Evolutionary conservation across 2,329 filamentous ascomycete species (phyloP).

Genomic region (Lachnellula willkommii): DNA sequence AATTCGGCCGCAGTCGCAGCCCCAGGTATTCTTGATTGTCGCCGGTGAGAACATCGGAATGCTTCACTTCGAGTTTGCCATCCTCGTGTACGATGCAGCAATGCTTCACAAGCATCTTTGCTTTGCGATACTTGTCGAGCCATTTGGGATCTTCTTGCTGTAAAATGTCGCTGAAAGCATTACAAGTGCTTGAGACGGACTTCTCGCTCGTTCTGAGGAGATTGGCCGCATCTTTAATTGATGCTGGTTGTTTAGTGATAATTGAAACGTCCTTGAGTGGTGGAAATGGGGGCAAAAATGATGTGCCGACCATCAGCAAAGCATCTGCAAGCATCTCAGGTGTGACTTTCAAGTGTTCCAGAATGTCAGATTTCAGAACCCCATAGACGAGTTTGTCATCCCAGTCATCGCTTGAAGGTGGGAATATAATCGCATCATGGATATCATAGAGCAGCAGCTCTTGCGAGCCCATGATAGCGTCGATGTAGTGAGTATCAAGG

Average conservation of each 20-base stretch:
- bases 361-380: slow-evolving; percentile 62
- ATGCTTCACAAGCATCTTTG: slow-evolving; percentile 79
- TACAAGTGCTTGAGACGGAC: slow-evolving; percentile 66
- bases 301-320: slow-evolving; percentile 74
- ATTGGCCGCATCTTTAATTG: slow-evolving; percentile 71
- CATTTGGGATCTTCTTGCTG: slow-evolving; percentile 68
- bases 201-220: slow-evolving; percentile 67
- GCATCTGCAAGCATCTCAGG: slow-evolving; percentile 78
- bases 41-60: slow-evolving; percentile 66
- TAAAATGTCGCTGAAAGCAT: slow-evolving; percentile 74
- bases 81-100: slow-evolving; percentile 62
- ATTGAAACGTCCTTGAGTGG: slow-evolving; percentile 58
- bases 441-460: slow-evolving; percentile 84
- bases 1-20: slow-evolving; percentile 82
- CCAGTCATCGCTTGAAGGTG: slow-evolving; percentile 60
- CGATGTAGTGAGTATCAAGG: slow-evolving; percentile 60
- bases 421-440: slow-evolving; percentile 66
- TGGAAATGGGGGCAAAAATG: slow-evolving; percentile 74
- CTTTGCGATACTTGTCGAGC: slow-evolving; percentile 80
- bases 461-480: slow-evolving; percentile 76
- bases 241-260: slow-evolving; percentile 46
- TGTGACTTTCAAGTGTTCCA: slow-evolving; percentile 60
- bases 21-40: slow-evolving; percentile 89
- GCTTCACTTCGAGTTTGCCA: slow-evolving; percentile 70
- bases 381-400: slow-evolving; percentile 58